Base-by-base conservation (phyloP, 148 eudicot species). In the Rhododendron ferrugineum region DNA sequence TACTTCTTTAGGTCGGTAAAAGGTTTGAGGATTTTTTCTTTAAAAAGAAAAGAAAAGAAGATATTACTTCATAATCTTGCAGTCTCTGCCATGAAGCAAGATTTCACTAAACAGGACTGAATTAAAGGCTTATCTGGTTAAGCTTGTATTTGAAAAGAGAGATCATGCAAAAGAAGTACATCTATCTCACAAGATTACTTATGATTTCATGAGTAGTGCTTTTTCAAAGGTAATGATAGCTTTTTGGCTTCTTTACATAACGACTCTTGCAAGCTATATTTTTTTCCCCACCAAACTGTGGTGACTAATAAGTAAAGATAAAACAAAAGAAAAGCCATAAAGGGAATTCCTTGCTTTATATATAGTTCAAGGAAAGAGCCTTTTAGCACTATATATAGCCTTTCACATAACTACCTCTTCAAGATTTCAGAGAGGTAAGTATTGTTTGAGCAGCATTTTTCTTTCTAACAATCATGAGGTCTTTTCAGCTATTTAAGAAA, bases 281-380 rank as follows among this genome's bases (percentile, higher is more conserved):
- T 49, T 28, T n/a, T 84, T 9, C 14, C 54, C 78, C 84, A 80
- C 80, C 85, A 54, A 79, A 70, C 82, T 77, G 32, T 64, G 72
- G 88, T 91, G 77, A 76, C 89, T 85, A 84, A 82, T 42, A 88
- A 89, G 92, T 85, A 72, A 91, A 86, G 90, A 74, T 84, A 85
- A 58, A 32, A 50, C 66, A 78, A 76, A 79, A 62, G 82, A 82
- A 79, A 83, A 86, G 75, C 6, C 32, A 50, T 42, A 42, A n/a
- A 64, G 20, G 36, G 22, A 14, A 50, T 20, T 87, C 37, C 44
- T 84, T 87, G 88, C 88, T 93, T 90, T 76, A 62, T 68, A 84
- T 88, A 74, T 73, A 88, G 86, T 89, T 79, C 86, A 88, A 52
- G 80, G 37, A 87, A 88, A 76, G 79, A 76, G 32, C 46, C 50